Evolutionary conservation across 345 rosid genomes (phyloP).

Genomic region (Xanthoceras sorbifolium): DNA sequence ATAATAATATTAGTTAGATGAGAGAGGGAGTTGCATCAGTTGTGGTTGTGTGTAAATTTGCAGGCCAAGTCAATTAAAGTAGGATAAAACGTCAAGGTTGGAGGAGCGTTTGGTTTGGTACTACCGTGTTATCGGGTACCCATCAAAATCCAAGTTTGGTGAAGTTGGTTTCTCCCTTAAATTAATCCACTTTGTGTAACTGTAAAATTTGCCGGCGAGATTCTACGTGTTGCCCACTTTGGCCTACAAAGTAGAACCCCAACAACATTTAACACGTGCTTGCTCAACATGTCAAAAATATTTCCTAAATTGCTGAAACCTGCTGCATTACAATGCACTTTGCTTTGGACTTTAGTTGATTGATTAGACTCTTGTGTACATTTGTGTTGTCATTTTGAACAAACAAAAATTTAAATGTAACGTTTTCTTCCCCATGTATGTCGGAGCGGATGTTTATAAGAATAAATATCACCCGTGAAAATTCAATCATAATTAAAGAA

Average conservation of each 20-base stretch:
- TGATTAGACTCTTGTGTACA: too few relatives aligned
- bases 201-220: neutral
- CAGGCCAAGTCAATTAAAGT: neutral
- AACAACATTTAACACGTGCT: neutral
- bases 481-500: too few relatives aligned
- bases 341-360: neutral
- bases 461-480: too few relatives aligned
- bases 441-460: too few relatives aligned
- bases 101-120: conserved; percentile 7
- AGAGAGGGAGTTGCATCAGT: too few relatives aligned
- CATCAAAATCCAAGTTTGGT: neutral
- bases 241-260: neutral
- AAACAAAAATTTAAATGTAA: too few relatives aligned
- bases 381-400: too few relatives aligned
- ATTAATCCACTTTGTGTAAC: neutral
- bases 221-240: too few relatives aligned
- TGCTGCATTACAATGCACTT: neutral
- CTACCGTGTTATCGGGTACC: conserved; percentile 1
- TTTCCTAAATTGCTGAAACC: neutral
- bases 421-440: too few relatives aligned
- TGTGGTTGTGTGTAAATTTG: neutral
- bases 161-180: neutral
- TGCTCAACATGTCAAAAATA: neutral
- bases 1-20: too few relatives aligned
- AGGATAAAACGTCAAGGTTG: conserved; percentile 19